These are phyloP conservation scores for Quercus gilva DNA, from an alignment of 306 rosid species.

Conservation along the genomic window DNA sequence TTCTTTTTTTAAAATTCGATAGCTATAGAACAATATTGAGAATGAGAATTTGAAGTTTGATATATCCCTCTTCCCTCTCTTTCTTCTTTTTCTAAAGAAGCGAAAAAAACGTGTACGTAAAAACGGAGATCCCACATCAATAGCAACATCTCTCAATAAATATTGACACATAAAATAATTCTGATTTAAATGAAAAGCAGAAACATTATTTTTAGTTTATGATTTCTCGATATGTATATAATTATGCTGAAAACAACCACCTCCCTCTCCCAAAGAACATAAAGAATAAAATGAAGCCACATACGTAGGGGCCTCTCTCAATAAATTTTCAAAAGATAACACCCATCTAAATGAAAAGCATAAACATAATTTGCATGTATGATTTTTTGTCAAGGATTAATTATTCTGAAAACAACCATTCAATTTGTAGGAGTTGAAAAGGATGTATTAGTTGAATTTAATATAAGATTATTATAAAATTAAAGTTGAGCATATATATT, in stretches of 20 bases:
- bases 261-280: too few species aligned
- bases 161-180: not conserved
- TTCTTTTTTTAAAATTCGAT: too few species aligned
- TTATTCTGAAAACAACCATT: not conserved
- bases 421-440: not conserved
- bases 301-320: too few species aligned
- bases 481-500: not conserved
- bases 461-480: not conserved
- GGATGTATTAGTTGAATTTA: not conserved
- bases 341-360: conserved; percentile 3
- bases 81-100: not conserved
- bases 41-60: too few species aligned
- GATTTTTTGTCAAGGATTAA: not conserved
- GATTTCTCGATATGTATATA: not conserved
- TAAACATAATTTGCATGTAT: not conserved
- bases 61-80: too few species aligned
- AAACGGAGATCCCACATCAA: not conserved
- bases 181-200: not conserved
- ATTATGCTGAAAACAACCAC: not conserved
- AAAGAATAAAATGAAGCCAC: too few species aligned
- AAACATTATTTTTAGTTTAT: not conserved
- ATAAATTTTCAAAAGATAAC: too few species aligned
- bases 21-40: too few species aligned
- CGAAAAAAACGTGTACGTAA: not conserved
- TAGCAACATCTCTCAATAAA: not conserved